phyloP scores from a whole-genome alignment of 2,329 filamentous ascomycete species.

The Leptographium lundbergii region DNA sequence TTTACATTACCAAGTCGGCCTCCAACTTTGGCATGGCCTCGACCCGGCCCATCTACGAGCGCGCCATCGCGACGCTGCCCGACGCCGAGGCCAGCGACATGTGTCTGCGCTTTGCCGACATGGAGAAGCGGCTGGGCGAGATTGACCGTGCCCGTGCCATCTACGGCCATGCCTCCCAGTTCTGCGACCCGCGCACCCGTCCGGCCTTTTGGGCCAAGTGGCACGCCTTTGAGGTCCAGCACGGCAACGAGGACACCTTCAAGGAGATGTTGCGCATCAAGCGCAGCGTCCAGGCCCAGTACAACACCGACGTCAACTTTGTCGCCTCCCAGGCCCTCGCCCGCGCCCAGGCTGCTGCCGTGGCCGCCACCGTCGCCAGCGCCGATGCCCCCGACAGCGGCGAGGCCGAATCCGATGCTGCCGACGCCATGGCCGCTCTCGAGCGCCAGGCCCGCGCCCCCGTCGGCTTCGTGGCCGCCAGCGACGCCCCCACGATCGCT shows the following conservation, averaged over 20 bases:
- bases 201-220: conserved; percentile 90
- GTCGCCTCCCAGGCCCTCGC: conserved; percentile 93
- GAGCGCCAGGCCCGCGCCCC: conserved; percentile 83
- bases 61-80: conserved; percentile 84
- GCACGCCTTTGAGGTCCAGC: conserved; percentile 94
- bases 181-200: conserved; percentile 87
- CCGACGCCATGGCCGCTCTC: conserved; percentile 79
- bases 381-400: conserved; percentile 29
- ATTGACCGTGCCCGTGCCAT: conserved; percentile 89
- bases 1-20: conserved; percentile 83
- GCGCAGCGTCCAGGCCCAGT: conserved; percentile 91
- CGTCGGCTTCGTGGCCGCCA: conserved; percentile 82
- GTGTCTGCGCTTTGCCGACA: conserved; percentile 91
- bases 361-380: conserved; percentile 17
- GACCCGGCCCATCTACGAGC: conserved; percentile 89
- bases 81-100: conserved; percentile 91
- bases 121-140: conserved; percentile 42
- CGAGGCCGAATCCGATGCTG: conserved; percentile 30
- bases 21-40: conserved; percentile 96
- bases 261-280: conserved; percentile 99
- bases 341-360: conserved; percentile 47
- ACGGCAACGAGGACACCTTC: conserved; percentile 98
- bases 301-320: conserved; percentile 98
- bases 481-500: conserved; percentile 46
- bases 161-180: conserved; percentile 92